Conservation (phyloP, 2,329 filamentous ascomycete species). For the Colletotrichum eleusines region DNA sequence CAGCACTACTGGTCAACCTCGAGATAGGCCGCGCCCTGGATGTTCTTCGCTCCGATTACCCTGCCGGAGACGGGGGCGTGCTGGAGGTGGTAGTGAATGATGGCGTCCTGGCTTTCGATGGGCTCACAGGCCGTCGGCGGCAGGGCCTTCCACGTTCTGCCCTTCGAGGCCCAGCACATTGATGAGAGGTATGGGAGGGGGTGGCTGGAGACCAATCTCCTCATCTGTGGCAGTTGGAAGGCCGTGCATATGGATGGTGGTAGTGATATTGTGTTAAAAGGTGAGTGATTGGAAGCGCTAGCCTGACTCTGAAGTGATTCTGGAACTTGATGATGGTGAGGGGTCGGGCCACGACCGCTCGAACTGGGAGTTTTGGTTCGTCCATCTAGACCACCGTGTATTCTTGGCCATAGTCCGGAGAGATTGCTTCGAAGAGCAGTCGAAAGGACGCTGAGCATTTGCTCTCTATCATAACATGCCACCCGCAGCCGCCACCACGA, state of each 20-base stretch:
- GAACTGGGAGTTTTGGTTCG: neutral
- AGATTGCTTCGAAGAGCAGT: neutral
- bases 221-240: conserved; percentile 45
- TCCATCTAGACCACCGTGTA: no score
- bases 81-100: conserved; percentile 43
- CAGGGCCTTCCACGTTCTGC: neutral
- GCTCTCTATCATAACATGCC: neutral
- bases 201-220: conserved; percentile 45
- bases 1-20: conserved; percentile 48
- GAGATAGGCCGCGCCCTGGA: conserved; percentile 53
- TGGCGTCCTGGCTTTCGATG: conserved; percentile 12
- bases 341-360: neutral
- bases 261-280: neutral
- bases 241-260: conserved; percentile 29
- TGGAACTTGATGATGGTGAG: neutral
- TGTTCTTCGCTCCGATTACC: conserved; percentile 53
- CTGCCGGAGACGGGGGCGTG: conserved; percentile 53
- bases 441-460: neutral
- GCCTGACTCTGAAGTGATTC: neutral
- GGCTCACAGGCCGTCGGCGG: conserved; percentile 25
- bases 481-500: neutral
- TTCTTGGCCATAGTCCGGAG: no score
- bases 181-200: conserved; percentile 19
- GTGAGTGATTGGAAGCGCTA: neutral
- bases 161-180: neutral